Evolutionary conservation across 345 rosid species (phyloP), one percentile per base, ranked within the genome.

Genomic region (Bruguiera gymnorhiza): DNA sequence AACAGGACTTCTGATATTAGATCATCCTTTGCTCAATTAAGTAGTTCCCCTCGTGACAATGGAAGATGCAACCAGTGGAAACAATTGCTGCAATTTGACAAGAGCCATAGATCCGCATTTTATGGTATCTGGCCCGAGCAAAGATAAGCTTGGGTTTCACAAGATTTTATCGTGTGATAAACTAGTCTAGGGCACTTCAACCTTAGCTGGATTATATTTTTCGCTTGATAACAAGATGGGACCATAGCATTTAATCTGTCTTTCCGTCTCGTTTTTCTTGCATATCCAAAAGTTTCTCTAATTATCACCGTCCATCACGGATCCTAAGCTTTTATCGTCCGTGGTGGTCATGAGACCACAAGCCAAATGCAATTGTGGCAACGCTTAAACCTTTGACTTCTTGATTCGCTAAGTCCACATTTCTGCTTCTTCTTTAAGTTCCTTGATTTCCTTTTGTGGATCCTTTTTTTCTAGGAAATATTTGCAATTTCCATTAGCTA

Each of bases 71-170:
- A 68, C 29, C 72, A 69, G 65, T 79, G 84, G 62, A 90, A 81
- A 77, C 84, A 95, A 79, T 77, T 95, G 69, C 71, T 95, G 81
- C 97, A 95, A 69, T 92, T 89, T 84, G 96, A 84, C 79, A 90
- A 95, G 83, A 85, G 87, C 82, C 71, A 78, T 69, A 87, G 99
- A 68, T 97, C 97, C 76, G 97, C 92, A 70, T 95, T 95, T 83
- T 95, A 85, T 73, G 99, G 99, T 60, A 76, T 86, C 62, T 95
- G 97, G 99, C 93, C 92, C 20, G 81, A 78, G 82, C 83, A 81
- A 83, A 92, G 99, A 97, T 95, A 75, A 70, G 75, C 57, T 37
- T 50, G 65, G 29, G 8, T 65, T 63, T 61, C 53, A 3, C 67
- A 26, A n/a, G 24, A 55, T 24, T 24, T 24, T 24, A 24, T 24